phyloP scores from a whole-genome alignment of 306 rosid genomes.

The Macrotyloma uniflorum region DNA sequence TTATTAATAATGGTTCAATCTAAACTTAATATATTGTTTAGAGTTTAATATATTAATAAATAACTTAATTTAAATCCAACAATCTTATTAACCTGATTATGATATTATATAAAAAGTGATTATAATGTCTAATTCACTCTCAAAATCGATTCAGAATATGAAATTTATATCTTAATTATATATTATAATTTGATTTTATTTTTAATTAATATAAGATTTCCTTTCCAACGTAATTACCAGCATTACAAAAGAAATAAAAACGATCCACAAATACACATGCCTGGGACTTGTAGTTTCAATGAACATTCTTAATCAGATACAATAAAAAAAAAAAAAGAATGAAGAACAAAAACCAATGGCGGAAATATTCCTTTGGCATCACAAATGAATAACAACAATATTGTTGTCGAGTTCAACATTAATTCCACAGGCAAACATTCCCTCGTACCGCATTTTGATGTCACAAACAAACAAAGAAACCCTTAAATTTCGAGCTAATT shows the following conservation, averaged over 20 bases:
- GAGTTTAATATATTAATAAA: too few relatives aligned
- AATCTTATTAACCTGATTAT: too few relatives aligned
- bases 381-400: slow-evolving; percentile 9
- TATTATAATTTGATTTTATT: too few relatives aligned
- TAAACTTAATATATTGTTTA: too few relatives aligned
- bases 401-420: slow-evolving; percentile 27
- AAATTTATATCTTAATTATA: too few relatives aligned
- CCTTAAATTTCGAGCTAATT: slow-evolving; percentile 68
- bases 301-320: slow-evolving; percentile 36
- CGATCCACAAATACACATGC: slow-evolving; percentile 12
- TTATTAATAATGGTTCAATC: too few relatives aligned
- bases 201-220: too few relatives aligned
- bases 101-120: too few relatives aligned
- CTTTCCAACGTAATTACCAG: too few relatives aligned
- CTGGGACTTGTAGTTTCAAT: slow-evolving; percentile 29
- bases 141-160: too few relatives aligned
- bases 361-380: slow-evolving; percentile 46
- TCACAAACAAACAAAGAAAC: slow-evolving; percentile 57
- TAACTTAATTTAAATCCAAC: too few relatives aligned
- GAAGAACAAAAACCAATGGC: slow-evolving; percentile 25
- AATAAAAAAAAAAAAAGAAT: background rate
- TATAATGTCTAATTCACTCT: too few relatives aligned
- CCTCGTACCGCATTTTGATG: slow-evolving; percentile 71
- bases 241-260: background rate
- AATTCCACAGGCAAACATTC: slow-evolving; percentile 68